phyloP scores from a whole-genome alignment of 2,329 filamentous ascomycete genomes.

The Aureobasidium sp. region DNA sequence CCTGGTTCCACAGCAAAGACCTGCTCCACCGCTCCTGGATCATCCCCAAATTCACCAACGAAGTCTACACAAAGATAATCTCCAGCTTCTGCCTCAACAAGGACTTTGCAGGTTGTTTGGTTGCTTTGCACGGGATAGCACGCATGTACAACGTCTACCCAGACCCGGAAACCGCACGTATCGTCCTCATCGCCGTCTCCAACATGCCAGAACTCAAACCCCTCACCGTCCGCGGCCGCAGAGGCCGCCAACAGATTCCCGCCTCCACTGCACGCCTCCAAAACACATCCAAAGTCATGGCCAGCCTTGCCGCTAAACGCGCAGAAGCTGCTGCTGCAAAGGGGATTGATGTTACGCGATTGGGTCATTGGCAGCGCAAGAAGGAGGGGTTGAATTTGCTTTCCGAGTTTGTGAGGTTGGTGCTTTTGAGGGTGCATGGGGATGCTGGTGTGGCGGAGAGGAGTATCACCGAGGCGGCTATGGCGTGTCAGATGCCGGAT shows the following conservation, averaged over 20 bases:
- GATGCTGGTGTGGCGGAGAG: conserved; percentile 6
- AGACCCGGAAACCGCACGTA: conserved; percentile 9
- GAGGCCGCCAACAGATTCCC: conserved; percentile 14
- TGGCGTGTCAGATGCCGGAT: conserved; percentile 9
- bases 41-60: background rate
- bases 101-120: conserved; percentile 17
- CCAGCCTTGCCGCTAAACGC: background rate
- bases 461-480: conserved; percentile 3
- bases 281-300: conserved; percentile 10
- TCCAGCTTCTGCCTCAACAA: conserved; percentile 15
- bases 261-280: background rate
- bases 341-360: background rate
- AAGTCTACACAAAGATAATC: conserved; percentile 18
- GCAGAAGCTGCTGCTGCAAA: conserved; percentile 1
- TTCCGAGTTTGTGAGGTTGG: conserved; percentile 14
- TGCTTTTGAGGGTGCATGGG: conserved; percentile 10
- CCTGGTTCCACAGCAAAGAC: conserved; percentile 9
- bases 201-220: conserved; percentile 3
- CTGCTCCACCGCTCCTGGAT: background rate
- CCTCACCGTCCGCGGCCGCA: conserved; percentile 1
- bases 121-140: conserved; percentile 16
- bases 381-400: conserved; percentile 15
- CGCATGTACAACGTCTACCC: conserved; percentile 12
- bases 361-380: background rate
- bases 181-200: conserved; percentile 13